Evolutionary conservation across 169 alveolate genomes (phyloP).

Genomic region (Plasmodium sp.): DNA sequence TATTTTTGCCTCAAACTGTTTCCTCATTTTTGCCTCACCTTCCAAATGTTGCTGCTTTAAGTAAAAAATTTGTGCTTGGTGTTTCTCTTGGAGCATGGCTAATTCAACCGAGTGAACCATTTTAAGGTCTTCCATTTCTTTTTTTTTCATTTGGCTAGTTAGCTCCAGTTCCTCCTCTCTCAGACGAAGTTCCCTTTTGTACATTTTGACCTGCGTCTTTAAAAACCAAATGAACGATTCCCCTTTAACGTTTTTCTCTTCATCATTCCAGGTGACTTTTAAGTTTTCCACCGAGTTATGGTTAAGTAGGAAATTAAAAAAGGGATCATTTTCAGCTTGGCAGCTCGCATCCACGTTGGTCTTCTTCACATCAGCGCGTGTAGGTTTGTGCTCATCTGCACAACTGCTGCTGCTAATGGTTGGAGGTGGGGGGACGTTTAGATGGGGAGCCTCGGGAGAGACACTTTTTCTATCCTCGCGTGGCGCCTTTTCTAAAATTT

Average conservation of each 20-base stretch:
- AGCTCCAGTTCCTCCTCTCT: constrained; percentile 8
- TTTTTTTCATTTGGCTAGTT: neutral
- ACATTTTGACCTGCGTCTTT: constrained; percentile 30
- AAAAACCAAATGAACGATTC: constrained; percentile 10
- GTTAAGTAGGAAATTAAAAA: neutral
- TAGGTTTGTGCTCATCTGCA: neutral
- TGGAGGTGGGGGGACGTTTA: neutral
- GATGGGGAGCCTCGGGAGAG: neutral
- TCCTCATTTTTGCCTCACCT: constrained; percentile 1
- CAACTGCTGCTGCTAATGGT: neutral
- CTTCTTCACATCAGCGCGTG: neutral
- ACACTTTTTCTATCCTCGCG: neutral
- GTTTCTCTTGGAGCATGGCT: constrained; percentile 1
- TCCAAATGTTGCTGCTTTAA: constrained; percentile 41
- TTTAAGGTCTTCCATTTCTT: constrained; percentile 11
- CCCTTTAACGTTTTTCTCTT: constrained; percentile 4
- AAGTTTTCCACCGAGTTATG: neutral
- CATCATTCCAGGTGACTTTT: constrained; percentile 27
- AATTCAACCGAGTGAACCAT: neutral
- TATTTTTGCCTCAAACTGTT: constrained; percentile 36
- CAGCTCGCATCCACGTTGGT: neutral
- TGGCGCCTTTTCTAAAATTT: neutral
- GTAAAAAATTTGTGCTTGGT: constrained; percentile 12
- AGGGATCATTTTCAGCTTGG: neutral
- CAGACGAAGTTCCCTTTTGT: constrained; percentile 20